Evolutionary conservation across 169 alveolate genomes (phyloP).

Genomic region (Theileria luwenshuni): DNA sequence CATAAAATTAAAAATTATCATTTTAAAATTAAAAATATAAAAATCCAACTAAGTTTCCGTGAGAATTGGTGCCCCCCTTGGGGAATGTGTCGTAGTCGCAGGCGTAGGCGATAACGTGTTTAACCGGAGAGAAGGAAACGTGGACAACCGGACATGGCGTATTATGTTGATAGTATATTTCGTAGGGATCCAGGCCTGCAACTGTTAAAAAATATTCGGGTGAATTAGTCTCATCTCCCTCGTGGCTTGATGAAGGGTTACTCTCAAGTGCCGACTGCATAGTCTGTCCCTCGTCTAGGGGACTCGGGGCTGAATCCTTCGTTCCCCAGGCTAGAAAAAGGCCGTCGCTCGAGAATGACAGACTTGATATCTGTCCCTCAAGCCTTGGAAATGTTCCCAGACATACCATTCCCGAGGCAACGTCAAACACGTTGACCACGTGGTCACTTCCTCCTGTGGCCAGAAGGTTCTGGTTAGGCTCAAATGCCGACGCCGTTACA

Average conservation of each 20-base stretch:
- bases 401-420: slow-evolving; percentile 44
- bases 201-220: slow-evolving; percentile 55
- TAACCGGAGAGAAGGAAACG: slow-evolving; percentile 48
- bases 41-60: slow-evolving; percentile 27
- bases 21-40: slow-evolving; percentile 16
- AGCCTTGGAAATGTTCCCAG: slow-evolving; percentile 61
- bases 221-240: slow-evolving; percentile 4
- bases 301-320: slow-evolving; percentile 42
- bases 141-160: slow-evolving; percentile 59
- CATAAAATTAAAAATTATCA: slow-evolving; percentile 12
- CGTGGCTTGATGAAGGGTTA: background rate
- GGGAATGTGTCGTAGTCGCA: slow-evolving; percentile 57
- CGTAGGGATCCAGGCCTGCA: slow-evolving; percentile 65
- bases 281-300: slow-evolving; percentile 9
- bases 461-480: slow-evolving; percentile 20
- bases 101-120: slow-evolving; percentile 56
- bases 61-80: slow-evolving; percentile 33
- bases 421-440: slow-evolving; percentile 45
- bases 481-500: slow-evolving; percentile 48
- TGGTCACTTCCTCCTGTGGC: slow-evolving; percentile 72
- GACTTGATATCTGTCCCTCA: slow-evolving; percentile 63
- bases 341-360: slow-evolving; percentile 53
- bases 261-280: slow-evolving; percentile 19
- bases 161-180: slow-evolving; percentile 45
- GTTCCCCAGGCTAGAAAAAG: slow-evolving; percentile 71